Base-by-base conservation (phyloP, 176 grass and related monocot genomes). In the Pontederia paniculata region DNA sequence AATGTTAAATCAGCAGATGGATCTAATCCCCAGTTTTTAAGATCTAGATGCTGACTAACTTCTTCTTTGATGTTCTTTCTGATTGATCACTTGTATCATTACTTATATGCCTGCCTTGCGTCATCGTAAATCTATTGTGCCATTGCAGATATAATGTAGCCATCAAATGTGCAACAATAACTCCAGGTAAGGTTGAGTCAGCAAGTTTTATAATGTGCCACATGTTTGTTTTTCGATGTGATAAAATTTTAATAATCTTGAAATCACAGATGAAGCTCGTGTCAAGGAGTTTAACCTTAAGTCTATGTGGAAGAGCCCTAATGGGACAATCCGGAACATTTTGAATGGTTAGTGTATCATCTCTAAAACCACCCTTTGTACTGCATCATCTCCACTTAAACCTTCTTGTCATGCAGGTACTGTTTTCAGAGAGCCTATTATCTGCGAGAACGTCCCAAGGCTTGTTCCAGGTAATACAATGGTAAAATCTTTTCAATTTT, bases 81-180 rank as follows among this genome's bases (percentile, higher is more conserved):
- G 9, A n/a, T 51, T 50, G 47, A 2, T 28, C 17, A 15, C 20
- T 66, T 12, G 3, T 53, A 68, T 75, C 43, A 19, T 51, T 47
- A 52, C 16, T 63, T 9, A 16, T 15, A 37, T 31, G 51, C 31
- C 50, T n/a, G n/a, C n/a, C 22, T 14, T 37, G 41, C 14, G 3
- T 48, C 46, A 13, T 46, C 41, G 52, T 64, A 23, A 11, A 70
- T 44, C 21, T 69, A 17, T 60, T 64, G 10, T 22, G 18, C 41
- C 14, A 55, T 42, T 61, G 63, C 70, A 89, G 85, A 63, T 89
- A 89, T 54, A 89, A 89, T 7, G 85, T 89, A 9, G 85, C 85
- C 52, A 74, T 89, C 23, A 89, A 89, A 77, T 89, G 85, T 42
- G 80, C 85, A 78, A 89, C 85, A 48, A 77, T 89, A 42, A 89